A percentile compares a stretch with the other conserved stretches of the same genome.
These are phyloP conservation scores for Rubia tinctorum DNA, from an alignment of 305 asterid species.

Conservation along the genomic window DNA sequence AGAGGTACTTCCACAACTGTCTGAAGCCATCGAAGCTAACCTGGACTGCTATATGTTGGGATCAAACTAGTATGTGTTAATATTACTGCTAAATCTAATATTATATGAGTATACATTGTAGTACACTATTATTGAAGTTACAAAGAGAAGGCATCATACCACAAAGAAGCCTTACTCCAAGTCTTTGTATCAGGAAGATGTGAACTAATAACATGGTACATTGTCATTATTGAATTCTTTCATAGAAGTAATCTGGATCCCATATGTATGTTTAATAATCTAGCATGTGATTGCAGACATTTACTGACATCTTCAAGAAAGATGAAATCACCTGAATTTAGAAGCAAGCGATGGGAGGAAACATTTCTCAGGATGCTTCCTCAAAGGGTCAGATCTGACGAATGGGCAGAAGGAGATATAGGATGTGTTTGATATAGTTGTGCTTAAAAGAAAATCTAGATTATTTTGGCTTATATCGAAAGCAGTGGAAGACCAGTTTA, in stretches of 20 bases:
- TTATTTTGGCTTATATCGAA: too few species aligned
- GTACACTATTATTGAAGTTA: slow-evolving; percentile 33
- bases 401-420: slow-evolving; percentile 4
- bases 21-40: slow-evolving; percentile 44
- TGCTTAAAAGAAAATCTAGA: too few species aligned
- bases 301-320: slow-evolving; percentile 12
- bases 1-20: slow-evolving; percentile 39
- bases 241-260: too few species aligned
- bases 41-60: slow-evolving; percentile 37
- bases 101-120: not conserved
- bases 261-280: too few species aligned
- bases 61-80: not conserved
- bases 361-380: too few species aligned
- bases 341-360: slow-evolving; percentile 16
- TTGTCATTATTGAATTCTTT: too few species aligned
- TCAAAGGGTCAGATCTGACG: too few species aligned
- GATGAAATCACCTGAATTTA: slow-evolving; percentile 22
- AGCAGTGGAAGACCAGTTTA: too few species aligned
- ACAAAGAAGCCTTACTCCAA: slow-evolving; percentile 39
- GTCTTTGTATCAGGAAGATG: slow-evolving; percentile 33
- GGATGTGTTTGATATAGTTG: too few species aligned
- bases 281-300: slow-evolving; percentile 10
- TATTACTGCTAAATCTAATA: not conserved
- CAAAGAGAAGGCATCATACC: slow-evolving; percentile 33
- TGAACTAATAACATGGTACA: slow-evolving; percentile 23